Evolutionary conservation across 345 rosid genomes (phyloP).

Genomic region (Alliaria petiolata): DNA sequence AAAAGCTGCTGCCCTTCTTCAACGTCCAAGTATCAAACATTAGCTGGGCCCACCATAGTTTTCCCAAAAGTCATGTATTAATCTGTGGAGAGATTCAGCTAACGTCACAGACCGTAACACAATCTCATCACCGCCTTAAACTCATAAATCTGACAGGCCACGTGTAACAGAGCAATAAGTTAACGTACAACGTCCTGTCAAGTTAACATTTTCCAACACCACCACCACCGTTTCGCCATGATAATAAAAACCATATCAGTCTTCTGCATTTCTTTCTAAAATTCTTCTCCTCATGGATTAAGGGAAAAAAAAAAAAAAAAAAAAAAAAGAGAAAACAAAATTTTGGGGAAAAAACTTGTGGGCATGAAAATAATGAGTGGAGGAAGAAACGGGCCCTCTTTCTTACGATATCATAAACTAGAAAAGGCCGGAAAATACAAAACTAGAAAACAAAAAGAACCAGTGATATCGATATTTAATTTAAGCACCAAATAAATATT

Average conservation of each 20-base stretch:
- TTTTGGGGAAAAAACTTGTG: not conserved
- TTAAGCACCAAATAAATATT: too few relatives aligned
- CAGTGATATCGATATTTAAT: not conserved
- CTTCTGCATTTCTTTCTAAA: not conserved
- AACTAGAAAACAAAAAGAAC: not conserved
- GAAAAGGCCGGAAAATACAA: not conserved
- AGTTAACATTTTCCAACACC: conserved; percentile 25
- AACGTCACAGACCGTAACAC: conserved; percentile 9
- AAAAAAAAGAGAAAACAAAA: not conserved
- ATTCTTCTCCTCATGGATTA: conserved; percentile 5
- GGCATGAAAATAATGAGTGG: not conserved
- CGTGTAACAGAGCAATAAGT: conserved; percentile 27
- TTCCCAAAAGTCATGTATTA: conserved; percentile 16
- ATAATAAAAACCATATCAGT: conserved; percentile 8
- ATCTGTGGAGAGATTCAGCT: too few relatives aligned
- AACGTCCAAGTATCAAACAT: conserved; percentile 17
- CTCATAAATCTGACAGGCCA: conserved; percentile 18
- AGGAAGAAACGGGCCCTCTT: not conserved
- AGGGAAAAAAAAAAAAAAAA: not conserved
- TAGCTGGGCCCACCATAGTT: not conserved
- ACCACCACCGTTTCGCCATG: conserved; percentile 4
- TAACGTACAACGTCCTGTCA: conserved; percentile 14
- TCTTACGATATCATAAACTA: not conserved
- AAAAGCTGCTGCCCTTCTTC: conserved; percentile 1
- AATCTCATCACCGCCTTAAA: conserved; percentile 2